Evolutionary conservation across 2,329 filamentous ascomycete genomes (phyloP).

Genomic region (Westerdykella ornata): DNA sequence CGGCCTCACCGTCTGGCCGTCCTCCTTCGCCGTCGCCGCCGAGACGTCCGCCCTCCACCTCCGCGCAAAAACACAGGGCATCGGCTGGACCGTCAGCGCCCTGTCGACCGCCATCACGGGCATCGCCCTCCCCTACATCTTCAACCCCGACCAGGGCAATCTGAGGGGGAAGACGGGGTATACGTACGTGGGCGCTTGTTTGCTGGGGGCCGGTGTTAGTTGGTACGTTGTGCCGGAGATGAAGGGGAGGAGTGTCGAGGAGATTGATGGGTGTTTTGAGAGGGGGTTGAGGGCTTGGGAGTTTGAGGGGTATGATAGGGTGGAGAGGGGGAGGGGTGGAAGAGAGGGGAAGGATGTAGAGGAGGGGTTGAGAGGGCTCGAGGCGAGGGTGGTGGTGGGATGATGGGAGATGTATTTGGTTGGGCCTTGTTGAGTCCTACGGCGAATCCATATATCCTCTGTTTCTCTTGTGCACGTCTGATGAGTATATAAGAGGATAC

Average conservation of each 20-base stretch:
- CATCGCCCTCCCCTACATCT: slow-evolving; percentile 48
- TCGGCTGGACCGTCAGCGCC: slow-evolving; percentile 41
- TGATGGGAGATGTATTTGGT: too few relatives aligned
- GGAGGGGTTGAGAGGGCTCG: too few relatives aligned
- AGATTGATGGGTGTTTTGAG: slow-evolving; percentile 43
- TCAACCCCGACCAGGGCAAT: slow-evolving; percentile 43
- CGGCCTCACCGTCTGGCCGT: slow-evolving; percentile 42
- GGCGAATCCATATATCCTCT: too few relatives aligned
- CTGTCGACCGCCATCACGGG: slow-evolving; percentile 41
- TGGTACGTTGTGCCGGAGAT: slow-evolving; percentile 50
- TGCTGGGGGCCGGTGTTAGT: slow-evolving; percentile 32
- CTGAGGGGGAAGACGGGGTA: slow-evolving; percentile 40
- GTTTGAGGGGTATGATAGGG: neutral
- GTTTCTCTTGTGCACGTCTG: too few relatives aligned
- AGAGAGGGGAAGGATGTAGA: too few relatives aligned
- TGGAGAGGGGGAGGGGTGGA: neutral
- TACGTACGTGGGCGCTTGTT: slow-evolving; percentile 34
- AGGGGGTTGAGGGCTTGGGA: neutral
- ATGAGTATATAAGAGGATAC: too few relatives aligned
- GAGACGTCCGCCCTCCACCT: slow-evolving; percentile 43
- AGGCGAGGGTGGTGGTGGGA: too few relatives aligned
- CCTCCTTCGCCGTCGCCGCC: slow-evolving; percentile 39
- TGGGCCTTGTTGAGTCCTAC: too few relatives aligned
- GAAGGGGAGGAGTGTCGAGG: slow-evolving; percentile 43
- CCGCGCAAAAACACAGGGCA: slow-evolving; percentile 41